A percentile compares a stretch with the other conserved stretches of the same genome.
These are phyloP conservation scores for Trypanosoma avium DNA, from an alignment of 208 protist genomes.

Conservation along the genomic window DNA sequence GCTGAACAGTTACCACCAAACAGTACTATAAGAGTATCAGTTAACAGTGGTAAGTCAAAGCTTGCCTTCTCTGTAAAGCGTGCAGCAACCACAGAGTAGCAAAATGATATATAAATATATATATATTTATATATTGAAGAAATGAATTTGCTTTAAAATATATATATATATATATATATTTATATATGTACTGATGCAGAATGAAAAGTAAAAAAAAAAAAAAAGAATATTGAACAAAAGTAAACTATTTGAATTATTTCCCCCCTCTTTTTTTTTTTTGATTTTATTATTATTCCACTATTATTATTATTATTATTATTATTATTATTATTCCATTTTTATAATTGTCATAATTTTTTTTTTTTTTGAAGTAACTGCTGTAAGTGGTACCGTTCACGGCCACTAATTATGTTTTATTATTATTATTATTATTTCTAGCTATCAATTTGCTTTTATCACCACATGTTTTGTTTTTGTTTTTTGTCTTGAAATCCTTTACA, in stretches of 20 bases:
- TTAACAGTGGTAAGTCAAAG: constrained; percentile 39
- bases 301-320: constrained; percentile 26
- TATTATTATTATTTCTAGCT: constrained; percentile 27
- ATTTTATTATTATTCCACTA: constrained; percentile 11
- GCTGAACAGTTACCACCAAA: constrained; percentile 66
- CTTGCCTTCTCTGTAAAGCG: constrained; percentile 72
- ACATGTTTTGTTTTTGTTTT: too few species aligned
- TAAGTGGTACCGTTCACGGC: neutral
- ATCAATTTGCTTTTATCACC: too few species aligned
- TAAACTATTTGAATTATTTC: neutral
- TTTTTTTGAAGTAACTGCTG: constrained; percentile 16
- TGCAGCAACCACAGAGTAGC: neutral
- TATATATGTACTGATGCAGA: too few species aligned
- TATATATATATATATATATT: too few species aligned
- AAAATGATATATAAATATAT: neutral
- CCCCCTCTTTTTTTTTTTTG: constrained; percentile 21
- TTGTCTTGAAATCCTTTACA: too few species aligned
- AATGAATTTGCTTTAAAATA: too few species aligned
- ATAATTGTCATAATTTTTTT: constrained; percentile 15
- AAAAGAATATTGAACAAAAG: neutral
- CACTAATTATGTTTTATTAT: neutral
- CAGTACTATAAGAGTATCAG: constrained; percentile 58
- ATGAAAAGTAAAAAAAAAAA: neutral
- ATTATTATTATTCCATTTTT: constrained; percentile 31
- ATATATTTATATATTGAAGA: too few species aligned